Evolutionary conservation across 2,329 filamentous ascomycete genomes (phyloP), one percentile per base, ranked within the genome.

Genomic region (Scedosporium apiospermum): DNA sequence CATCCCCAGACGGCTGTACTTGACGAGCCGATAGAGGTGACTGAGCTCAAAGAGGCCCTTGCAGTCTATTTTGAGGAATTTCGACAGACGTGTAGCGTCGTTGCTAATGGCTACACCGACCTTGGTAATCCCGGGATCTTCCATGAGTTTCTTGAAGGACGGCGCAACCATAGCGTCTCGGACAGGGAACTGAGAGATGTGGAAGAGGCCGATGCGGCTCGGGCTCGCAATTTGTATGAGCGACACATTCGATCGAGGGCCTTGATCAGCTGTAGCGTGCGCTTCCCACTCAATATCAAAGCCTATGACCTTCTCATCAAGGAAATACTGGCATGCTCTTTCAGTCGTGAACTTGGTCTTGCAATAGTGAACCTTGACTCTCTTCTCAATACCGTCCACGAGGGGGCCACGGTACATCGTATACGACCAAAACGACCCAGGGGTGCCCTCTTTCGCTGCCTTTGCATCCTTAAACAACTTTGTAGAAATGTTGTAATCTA

Each of bases 241-340:
- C 0, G 90, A 93, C 6, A 96, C 83, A 65, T 92, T 91, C 60
- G 82, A 78, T 66, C 89, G 88, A 3, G 86, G 75, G 3, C 80
- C 78, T 2, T 79, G 71, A 6, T 66, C 68, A 21, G 71, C 78
- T 5, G 70, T 76, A 0, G 84, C 79, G 5, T 81, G 76, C 1
- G 78, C 66, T 61, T 85, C 80, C 93, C 93, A 97, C 76, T 97
- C 93, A 65, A 97, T 81, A 69, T 97, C 93, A 65, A 97, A 91
- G 0, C 93, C 93, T n/a, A 97, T 72, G 2, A 96, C 74, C 46
- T 84, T 78, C 69, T 95, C 85, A 27, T 81, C 67, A 46, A 86
- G 70, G 67, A 97, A 96, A 63, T 88, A 80, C 64, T 84, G 73
- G 64, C 85, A 79, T 6, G 89, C 81, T 5, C 77, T 74, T 71